These are phyloP conservation scores for Epicoccum sorghinum DNA, from an alignment of 2,329 filamentous ascomycete genomes.

Conservation along the genomic window DNA sequence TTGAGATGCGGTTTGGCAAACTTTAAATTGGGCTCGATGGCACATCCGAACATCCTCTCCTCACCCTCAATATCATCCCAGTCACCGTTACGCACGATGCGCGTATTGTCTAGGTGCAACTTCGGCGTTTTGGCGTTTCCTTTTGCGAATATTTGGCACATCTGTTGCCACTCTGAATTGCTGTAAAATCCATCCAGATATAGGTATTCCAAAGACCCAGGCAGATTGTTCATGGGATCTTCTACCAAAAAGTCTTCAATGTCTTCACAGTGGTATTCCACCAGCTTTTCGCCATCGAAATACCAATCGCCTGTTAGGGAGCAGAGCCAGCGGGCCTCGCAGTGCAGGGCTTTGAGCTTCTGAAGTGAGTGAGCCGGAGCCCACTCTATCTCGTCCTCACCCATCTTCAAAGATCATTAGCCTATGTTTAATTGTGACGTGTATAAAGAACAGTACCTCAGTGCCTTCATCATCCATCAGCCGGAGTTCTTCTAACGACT, in stretches of 20 bases:
- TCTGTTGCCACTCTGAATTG: not conserved
- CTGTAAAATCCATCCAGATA: not conserved
- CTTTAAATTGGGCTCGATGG: not conserved
- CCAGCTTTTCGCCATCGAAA: not conserved
- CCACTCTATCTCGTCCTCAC: not conserved
- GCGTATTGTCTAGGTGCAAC: conserved; percentile 2
- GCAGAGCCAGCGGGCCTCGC: conserved; percentile 4
- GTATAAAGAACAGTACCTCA: not conserved
- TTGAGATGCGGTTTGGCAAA: not conserved
- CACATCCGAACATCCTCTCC: too few relatives aligned
- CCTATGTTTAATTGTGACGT: not conserved
- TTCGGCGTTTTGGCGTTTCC: conserved; percentile 2
- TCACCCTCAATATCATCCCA: too few relatives aligned
- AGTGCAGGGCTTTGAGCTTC: conserved; percentile 6
- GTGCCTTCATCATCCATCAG: not conserved
- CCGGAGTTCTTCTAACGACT: conserved; percentile 14
- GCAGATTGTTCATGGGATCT: conserved; percentile 10
- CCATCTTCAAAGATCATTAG: not conserved
- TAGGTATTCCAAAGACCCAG: conserved; percentile 7
- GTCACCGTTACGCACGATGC: not conserved
- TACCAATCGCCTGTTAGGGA: not conserved
- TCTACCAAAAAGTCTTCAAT: too few relatives aligned
- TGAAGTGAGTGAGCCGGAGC: not conserved
- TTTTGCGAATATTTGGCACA: not conserved
- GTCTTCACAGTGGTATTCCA: not conserved